Evolutionary conservation across 495 filamentous ascomycete genomes (phyloP), one percentile per base, ranked within the genome.

Genomic region (Neurospora sp.): DNA sequence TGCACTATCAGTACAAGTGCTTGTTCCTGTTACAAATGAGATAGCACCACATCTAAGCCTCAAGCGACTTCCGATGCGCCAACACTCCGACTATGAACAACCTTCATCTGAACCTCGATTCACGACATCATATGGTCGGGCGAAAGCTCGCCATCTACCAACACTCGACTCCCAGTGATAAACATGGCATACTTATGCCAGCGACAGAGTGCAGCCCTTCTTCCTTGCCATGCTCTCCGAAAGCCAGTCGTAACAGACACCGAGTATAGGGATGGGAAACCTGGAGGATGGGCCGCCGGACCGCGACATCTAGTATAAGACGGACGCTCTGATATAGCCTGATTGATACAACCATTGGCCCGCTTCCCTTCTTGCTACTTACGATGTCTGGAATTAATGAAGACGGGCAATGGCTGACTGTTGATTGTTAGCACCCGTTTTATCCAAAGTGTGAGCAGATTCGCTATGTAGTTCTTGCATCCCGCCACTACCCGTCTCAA

Each of bases 371-470:
- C 69, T 66, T 36, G 66, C 31, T 8, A 11, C 7, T 6, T 39
- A 42, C 59, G 19, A 76, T 24, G 73, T 77, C 71, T 71, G 71
- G 70, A 70, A 78, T 78, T 79, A 76, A 80, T 79, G 76, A 76
- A 76, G 54, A 48, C 73, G 39, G 73, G 71, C 74, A 72, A 73
- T 76, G 70, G 70, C 74, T 73, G 59, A 71, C 54, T 34, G 28
- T 66, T 66, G 54, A 19, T 66, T 9, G 13, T 66, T 19, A 66
- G 54, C 7, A 66, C 1, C 36, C 39, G 69, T 74, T 78, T 79
- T 81, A 81, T 81, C 79, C 79, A 81, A 81, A 81, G 79, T 81
- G 74, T 73, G 74, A 71, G 70, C 71, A 77, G 71, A 79, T 79
- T 79, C 24, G 24, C 24, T 0, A 28, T 28, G 24, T 28, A 28